These are phyloP conservation scores for Vaccinium darrowii DNA, from an alignment of 148 eudicot genomes.

Conservation along the genomic window DNA sequence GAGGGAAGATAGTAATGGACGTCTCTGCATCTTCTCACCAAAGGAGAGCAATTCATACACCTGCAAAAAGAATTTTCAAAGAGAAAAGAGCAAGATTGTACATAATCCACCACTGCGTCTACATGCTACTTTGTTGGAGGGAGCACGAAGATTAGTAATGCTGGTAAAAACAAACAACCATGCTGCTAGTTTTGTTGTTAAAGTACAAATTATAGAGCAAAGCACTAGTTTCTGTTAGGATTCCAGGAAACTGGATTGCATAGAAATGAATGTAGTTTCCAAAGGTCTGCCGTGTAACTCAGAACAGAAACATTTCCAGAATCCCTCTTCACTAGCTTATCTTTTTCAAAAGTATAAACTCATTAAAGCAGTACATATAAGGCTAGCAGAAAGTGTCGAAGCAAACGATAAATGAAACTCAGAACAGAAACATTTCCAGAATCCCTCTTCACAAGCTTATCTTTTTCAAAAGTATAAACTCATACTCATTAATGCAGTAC, in stretches of 20 bases:
- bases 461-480: too few relatives aligned
- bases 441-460: too few relatives aligned
- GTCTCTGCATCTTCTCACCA: constrained; percentile 7
- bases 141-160: constrained; percentile 1
- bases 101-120: not conserved
- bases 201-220: not conserved
- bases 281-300: too few relatives aligned
- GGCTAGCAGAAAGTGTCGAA: not conserved
- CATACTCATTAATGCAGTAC: too few relatives aligned
- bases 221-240: not conserved
- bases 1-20: not conserved
- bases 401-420: not conserved
- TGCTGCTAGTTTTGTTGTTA: not conserved
- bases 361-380: too few relatives aligned
- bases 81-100: constrained; percentile 3
- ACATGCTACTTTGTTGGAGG: constrained; percentile 15
- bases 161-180: constrained; percentile 2
- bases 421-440: too few relatives aligned
- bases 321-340: too few relatives aligned
- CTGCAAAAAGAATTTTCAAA: not conserved
- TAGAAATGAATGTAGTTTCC: not conserved
- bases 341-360: too few relatives aligned
- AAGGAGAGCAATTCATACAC: not conserved
- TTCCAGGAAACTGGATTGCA: not conserved
- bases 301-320: too few relatives aligned